A percentile compares a stretch with the other conserved stretches of the same genome.
phyloP scores from a whole-genome alignment of 768 basidiomycete species.

The Pleurotus tuoliensis region DNA sequence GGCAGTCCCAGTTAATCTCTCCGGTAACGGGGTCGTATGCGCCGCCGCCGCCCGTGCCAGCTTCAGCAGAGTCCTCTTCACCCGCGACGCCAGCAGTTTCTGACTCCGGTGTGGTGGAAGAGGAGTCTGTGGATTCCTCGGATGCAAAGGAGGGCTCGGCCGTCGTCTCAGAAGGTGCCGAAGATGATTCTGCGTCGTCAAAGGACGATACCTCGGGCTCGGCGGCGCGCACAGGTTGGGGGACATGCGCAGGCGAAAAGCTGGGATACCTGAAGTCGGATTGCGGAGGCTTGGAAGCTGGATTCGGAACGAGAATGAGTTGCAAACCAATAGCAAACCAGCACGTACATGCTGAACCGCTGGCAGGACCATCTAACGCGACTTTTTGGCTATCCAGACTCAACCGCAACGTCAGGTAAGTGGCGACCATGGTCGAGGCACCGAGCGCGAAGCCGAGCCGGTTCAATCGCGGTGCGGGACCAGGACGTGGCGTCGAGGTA shows the following conservation, averaged over 20 bases:
- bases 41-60: conserved; percentile 25
- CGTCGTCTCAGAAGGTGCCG: background rate
- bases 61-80: conserved; percentile 15
- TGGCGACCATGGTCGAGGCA: conserved; percentile 38
- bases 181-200: background rate
- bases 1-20: conserved; percentile 99
- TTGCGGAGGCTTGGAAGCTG: background rate
- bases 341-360: conserved; percentile 22
- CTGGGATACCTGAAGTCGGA: conserved; percentile 6
- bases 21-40: conserved; percentile 97
- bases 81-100: background rate
- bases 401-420: conserved; percentile 48
- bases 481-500: conserved; percentile 29
- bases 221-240: background rate
- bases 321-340: conserved; percentile 8
- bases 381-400: conserved; percentile 36
- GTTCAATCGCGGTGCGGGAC: conserved; percentile 16
- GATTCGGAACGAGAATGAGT: background rate
- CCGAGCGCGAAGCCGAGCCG: conserved; percentile 35
- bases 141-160: background rate
- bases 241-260: background rate
- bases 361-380: conserved; percentile 37
- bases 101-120: background rate
- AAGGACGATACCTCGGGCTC: background rate
- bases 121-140: background rate